Evolutionary conservation across 1,284 basidiomycete species (phyloP).

Genomic region (Ustilago bromivora): DNA sequence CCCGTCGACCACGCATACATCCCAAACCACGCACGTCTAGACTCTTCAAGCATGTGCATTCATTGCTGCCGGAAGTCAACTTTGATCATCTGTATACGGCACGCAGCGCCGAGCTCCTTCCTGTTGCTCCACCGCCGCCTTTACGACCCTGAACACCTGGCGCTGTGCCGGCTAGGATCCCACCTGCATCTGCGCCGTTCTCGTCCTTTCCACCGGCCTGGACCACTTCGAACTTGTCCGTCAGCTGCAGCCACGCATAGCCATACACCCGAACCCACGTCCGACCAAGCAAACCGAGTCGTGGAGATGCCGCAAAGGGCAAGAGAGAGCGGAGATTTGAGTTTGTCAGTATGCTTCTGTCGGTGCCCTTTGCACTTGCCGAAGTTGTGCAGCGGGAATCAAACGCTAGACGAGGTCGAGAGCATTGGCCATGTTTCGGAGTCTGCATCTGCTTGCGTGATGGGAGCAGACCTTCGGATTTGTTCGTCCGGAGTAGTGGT

Average conservation of each 20-base stretch:
- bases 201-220: constrained; percentile 33
- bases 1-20: neutral
- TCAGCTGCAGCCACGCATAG: constrained; percentile 34
- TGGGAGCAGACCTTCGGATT: neutral
- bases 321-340: neutral
- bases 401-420: neutral
- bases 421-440: constrained; percentile 4
- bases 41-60: neutral
- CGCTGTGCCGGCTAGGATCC: constrained; percentile 3
- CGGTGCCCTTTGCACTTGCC: neutral
- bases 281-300: neutral
- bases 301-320: neutral
- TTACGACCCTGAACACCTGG: constrained; percentile 11
- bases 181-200: constrained; percentile 25
- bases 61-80: neutral
- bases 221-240: constrained; percentile 62
- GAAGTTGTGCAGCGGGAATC: neutral
- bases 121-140: constrained; percentile 11
- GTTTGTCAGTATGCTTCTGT: constrained; percentile 17
- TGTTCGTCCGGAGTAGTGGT: constrained; percentile 4
- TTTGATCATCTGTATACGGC: constrained; percentile 30
- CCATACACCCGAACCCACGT: neutral
- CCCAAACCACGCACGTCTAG: neutral
- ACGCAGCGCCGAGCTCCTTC: constrained; percentile 22
- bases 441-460: neutral